Base-by-base conservation (phyloP, 23 red algal species). In the Rhodosorus marinus region DNA sequence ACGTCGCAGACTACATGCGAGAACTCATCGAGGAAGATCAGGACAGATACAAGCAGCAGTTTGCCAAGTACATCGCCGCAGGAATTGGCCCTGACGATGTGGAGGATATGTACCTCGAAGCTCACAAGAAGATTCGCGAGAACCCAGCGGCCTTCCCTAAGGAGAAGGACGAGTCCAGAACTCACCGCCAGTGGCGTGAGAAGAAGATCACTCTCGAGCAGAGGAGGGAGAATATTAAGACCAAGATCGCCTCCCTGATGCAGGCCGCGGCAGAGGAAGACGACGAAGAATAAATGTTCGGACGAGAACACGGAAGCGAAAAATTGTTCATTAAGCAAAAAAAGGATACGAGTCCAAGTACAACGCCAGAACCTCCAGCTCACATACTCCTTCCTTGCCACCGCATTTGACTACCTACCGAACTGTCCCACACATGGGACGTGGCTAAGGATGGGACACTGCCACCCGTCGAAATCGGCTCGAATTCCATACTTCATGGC, bases 1-100 rank as follows among this genome's bases (percentile, higher is more conserved):
- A 98, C 35, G 72, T 98, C 28, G 56, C 77, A 0, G 90, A 98
- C 30, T 98, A 86, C 47, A 98, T 98, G 90, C 34, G 70, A 32
- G 57, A 75, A 43, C 72, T 98, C 8, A 59, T 62, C 2, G 77
- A 98, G 24, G 90, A 98, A 72, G 90, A 98, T 57, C 66, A 65
- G 52, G 75, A 83, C 23, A 35, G 31, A 4, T 98, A 80, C 52
- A 52, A 77, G 51, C 70, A 49, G 33, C 90, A 83, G 52, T 98
- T 98, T 59, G 45, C 70, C 3, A 57, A 54, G 7, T 98, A 84
- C 51, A 85, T 98, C 52, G 23, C 41, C 20, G 90, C 68, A 4
- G 90, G 78, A 28, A 55, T 98, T 23, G 65, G 77, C 11, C 36
- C 78, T 20, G 90, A 98, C 55, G 62, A 55, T 29, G 49, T 98